These are phyloP conservation scores for Fusarium falciforme DNA, from an alignment of 2,329 filamentous ascomycete species.

Conservation along the genomic window DNA sequence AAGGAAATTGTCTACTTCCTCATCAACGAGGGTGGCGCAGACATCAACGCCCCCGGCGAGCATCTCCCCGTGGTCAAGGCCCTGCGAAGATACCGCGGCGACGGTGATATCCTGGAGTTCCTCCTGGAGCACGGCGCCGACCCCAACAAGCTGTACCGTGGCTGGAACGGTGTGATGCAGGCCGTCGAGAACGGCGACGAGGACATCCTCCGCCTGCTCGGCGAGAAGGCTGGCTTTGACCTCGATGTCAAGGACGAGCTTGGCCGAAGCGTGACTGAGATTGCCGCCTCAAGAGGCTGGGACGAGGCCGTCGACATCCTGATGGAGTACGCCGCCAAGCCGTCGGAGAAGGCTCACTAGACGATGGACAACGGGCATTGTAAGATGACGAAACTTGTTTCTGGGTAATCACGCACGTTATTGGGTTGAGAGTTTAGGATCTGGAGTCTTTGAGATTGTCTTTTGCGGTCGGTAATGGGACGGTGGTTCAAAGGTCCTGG, in stretches of 20 bases:
- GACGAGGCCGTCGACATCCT: slow-evolving; percentile 66
- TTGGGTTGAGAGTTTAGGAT: slow-evolving; percentile 13
- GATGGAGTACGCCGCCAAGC: slow-evolving; percentile 30
- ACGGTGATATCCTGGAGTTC: slow-evolving; percentile 71
- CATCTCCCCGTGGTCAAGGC: slow-evolving; percentile 79
- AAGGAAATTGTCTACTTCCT: slow-evolving; percentile 71
- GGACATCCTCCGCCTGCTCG: slow-evolving; percentile 63
- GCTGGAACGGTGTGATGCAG: slow-evolving; percentile 74
- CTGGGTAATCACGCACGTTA: slow-evolving; percentile 14
- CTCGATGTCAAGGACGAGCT: slow-evolving; percentile 65
- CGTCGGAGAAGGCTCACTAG: slow-evolving; percentile 5
- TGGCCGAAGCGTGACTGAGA: slow-evolving; percentile 65
- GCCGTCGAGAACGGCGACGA: slow-evolving; percentile 73
- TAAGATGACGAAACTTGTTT: slow-evolving; percentile 34
- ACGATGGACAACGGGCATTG: slow-evolving; percentile 1
- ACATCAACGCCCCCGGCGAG: slow-evolving; percentile 75
- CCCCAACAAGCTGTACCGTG: slow-evolving; percentile 74
- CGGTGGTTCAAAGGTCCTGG: slow-evolving; percentile 13
- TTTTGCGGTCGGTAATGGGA: slow-evolving; percentile 21
- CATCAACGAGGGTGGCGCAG: slow-evolving; percentile 70
- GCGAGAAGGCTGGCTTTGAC: slow-evolving; percentile 62
- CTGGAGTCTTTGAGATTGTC: slow-evolving; percentile 36
- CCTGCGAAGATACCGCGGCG: slow-evolving; percentile 66
- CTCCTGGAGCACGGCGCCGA: slow-evolving; percentile 73
- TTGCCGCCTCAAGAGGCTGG: slow-evolving; percentile 69